These are phyloP conservation scores for Vitis hybrid DNA, from an alignment of 177 flowering plant species.

Conservation along the genomic window DNA sequence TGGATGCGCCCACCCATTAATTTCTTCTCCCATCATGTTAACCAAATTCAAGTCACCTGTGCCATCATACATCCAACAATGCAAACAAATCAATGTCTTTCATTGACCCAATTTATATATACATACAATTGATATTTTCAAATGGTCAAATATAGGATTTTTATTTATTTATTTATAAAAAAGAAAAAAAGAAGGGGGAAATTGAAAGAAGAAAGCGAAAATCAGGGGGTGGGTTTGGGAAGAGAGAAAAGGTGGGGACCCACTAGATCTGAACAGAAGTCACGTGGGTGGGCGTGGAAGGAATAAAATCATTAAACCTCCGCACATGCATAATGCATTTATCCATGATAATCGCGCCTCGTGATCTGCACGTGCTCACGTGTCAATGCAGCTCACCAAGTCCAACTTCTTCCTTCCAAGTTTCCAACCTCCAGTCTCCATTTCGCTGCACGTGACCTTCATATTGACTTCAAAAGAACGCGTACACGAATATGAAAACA, in stretches of 20 bases:
- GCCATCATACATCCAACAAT: too few species aligned
- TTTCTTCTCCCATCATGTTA: too few species aligned
- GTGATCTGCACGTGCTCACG: slow-evolving; percentile 17
- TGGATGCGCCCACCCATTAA: not conserved
- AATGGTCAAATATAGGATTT: too few species aligned
- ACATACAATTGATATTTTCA: too few species aligned
- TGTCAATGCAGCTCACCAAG: not conserved
- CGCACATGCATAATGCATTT: slow-evolving; percentile 15
- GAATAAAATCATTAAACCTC: not conserved
- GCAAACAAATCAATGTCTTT: too few species aligned
- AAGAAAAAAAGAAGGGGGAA: not conserved
- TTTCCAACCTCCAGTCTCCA: too few species aligned
- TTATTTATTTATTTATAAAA: too few species aligned
- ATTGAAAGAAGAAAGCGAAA: not conserved
- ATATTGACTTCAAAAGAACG: too few species aligned
- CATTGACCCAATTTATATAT: too few species aligned
- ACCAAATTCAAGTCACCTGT: too few species aligned
- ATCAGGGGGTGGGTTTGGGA: not conserved
- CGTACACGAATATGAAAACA: too few species aligned
- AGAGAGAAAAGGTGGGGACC: not conserved
- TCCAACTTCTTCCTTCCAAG: not conserved
- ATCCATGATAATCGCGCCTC: slow-evolving; percentile 10
- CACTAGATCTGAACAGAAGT: slow-evolving; percentile 8
- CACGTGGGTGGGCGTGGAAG: slow-evolving; percentile 24
- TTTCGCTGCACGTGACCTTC: not conserved